These are phyloP conservation scores for Plasmopara viticola DNA, from an alignment of 352 stramenopile genomes.

Conservation along the genomic window DNA sequence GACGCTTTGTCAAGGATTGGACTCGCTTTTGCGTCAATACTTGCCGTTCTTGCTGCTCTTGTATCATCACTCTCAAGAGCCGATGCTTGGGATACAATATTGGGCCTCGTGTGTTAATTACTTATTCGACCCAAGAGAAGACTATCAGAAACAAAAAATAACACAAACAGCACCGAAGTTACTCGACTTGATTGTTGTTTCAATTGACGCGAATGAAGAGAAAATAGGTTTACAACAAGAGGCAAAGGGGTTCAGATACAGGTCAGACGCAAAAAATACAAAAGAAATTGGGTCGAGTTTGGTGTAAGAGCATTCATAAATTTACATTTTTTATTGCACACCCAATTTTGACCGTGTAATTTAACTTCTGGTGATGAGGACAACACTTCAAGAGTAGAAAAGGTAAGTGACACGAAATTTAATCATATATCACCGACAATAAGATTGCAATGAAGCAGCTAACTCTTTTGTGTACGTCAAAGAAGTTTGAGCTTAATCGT, in stretches of 20 bases:
- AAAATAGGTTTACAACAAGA: constrained; percentile 1
- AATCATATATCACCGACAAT: no score
- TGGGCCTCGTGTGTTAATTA: constrained; percentile 21
- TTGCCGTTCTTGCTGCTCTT: constrained; percentile 20
- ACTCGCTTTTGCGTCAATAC: constrained; percentile 14
- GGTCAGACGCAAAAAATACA: neutral
- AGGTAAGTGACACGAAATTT: no score
- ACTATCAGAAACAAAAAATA: constrained; percentile 12
- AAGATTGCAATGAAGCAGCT: neutral
- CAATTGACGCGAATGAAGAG: constrained; percentile 19
- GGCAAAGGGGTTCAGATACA: neutral
- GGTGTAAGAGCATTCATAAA: constrained; percentile 25
- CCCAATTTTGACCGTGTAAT: no score
- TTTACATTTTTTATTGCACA: neutral
- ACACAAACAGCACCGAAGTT: constrained; percentile 24
- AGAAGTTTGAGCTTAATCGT: constrained; percentile 36
- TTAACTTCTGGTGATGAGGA: no score
- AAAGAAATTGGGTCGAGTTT: neutral
- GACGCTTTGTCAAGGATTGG: constrained; percentile 17
- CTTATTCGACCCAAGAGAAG: constrained; percentile 22
- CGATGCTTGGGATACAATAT: constrained; percentile 26
- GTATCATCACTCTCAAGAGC: constrained; percentile 37
- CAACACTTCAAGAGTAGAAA: no score
- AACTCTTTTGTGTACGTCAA: neutral
- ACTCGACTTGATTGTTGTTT: constrained; percentile 9